A percentile compares a stretch with the other conserved stretches of the same genome.
Evolutionary conservation across 345 rosid genomes (phyloP).

Genomic region (Zanthoxylum bungeanum): DNA sequence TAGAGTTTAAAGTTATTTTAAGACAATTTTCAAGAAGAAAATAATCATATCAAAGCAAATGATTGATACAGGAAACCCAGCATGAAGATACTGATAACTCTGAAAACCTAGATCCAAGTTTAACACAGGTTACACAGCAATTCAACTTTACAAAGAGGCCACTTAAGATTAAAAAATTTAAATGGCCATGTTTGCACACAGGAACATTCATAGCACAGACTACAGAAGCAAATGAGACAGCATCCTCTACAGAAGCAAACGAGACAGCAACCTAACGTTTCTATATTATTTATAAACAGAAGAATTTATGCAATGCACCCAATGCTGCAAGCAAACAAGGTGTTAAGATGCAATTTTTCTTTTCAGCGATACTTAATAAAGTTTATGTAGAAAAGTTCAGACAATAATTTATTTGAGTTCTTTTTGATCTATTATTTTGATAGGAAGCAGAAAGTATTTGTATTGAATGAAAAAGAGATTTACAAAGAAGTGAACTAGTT

Average conservation of each 20-base stretch:
- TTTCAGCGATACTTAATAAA: no score
- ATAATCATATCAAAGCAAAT: background rate
- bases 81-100: background rate
- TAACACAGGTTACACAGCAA: no score
- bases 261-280: background rate
- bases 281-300: no score
- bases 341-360: background rate
- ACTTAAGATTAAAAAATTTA: background rate
- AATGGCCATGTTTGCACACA: background rate
- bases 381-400: background rate
- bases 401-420: background rate
- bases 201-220: background rate
- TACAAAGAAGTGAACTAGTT: background rate
- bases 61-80: background rate
- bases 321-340: background rate
- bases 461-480: background rate
- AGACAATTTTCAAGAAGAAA: background rate
- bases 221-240: no score
- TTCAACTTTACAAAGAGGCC: background rate
- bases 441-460: no score
- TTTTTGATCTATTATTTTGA: background rate
- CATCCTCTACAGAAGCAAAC: background rate
- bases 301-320: background rate
- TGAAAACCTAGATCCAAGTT: slow-evolving; percentile 4
- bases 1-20: background rate